Evolutionary conservation across 1,139 yeast genomes (phyloP).

Genomic region (Candida gigantensis): DNA sequence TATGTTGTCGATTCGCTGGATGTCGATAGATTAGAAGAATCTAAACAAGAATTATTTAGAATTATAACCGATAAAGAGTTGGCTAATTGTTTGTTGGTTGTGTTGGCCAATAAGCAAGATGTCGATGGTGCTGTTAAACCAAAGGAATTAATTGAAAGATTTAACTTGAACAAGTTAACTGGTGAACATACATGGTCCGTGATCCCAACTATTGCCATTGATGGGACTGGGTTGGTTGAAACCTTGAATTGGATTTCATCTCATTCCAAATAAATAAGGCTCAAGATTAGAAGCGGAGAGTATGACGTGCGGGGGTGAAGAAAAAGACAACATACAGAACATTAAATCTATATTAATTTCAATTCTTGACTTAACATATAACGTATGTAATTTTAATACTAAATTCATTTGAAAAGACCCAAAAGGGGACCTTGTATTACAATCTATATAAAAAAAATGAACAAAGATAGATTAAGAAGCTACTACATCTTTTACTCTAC

Average conservation of each 20-base stretch:
- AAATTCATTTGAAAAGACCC: neutral
- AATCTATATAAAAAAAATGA: neutral
- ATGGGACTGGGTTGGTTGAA: conserved; percentile 75
- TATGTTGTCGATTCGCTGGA: conserved; percentile 89
- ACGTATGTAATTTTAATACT: neutral
- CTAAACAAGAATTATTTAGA: conserved; percentile 74
- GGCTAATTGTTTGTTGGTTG: conserved; percentile 74
- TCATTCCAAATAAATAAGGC: conserved; percentile 43
- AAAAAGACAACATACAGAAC: neutral
- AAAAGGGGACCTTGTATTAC: too few relatives aligned
- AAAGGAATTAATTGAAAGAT: conserved; percentile 60
- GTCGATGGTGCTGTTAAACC: conserved; percentile 62
- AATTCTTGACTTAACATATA: neutral
- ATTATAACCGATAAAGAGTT: conserved; percentile 81
- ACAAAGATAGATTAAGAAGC: neutral
- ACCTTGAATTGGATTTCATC: conserved; percentile 74
- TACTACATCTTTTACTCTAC: conserved; percentile 1
- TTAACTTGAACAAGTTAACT: conserved; percentile 55
- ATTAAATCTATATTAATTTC: neutral
- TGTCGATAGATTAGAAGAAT: conserved; percentile 68
- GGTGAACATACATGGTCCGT: conserved; percentile 71
- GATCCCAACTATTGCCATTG: conserved; percentile 72
- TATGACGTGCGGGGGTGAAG: too few relatives aligned
- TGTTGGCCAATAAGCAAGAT: conserved; percentile 92
- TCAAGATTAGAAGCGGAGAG: neutral